phyloP scores from a whole-genome alignment of 208 protist genomes.

The Trypanosoma theileri region DNA sequence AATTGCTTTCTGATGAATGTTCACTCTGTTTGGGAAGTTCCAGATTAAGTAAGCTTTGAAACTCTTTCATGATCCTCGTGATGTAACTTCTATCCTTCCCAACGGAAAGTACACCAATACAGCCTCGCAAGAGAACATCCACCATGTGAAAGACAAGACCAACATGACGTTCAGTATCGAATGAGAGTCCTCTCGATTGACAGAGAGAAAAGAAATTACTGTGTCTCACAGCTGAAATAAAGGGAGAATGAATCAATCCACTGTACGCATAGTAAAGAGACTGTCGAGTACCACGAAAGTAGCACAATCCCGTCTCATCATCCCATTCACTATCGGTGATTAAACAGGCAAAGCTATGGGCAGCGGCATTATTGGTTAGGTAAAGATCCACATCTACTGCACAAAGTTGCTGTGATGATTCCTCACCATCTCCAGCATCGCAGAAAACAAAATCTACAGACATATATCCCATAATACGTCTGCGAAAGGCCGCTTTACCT shows the following conservation, averaged over 20 bases:
- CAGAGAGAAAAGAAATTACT: slow-evolving; percentile 84
- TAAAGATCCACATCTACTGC: slow-evolving; percentile 90
- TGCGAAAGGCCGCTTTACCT: slow-evolving; percentile 66
- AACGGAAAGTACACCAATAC: slow-evolving; percentile 80
- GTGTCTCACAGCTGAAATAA: slow-evolving; percentile 80
- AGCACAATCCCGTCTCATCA: slow-evolving; percentile 28
- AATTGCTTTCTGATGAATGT: slow-evolving; percentile 84
- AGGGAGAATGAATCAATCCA: slow-evolving; percentile 88
- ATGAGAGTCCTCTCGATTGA: slow-evolving; percentile 63
- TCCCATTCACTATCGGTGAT: slow-evolving; percentile 48
- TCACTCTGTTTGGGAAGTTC: slow-evolving; percentile 87
- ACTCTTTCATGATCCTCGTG: slow-evolving; percentile 59
- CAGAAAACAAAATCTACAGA: slow-evolving; percentile 87
- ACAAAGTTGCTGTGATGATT: slow-evolving; percentile 50
- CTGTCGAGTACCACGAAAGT: background rate
- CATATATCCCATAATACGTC: slow-evolving; percentile 86
- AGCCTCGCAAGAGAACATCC: slow-evolving; percentile 77
- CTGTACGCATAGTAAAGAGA: slow-evolving; percentile 81
- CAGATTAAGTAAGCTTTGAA: slow-evolving; percentile 79
- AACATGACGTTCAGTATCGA: slow-evolving; percentile 45
- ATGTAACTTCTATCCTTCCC: slow-evolving; percentile 37
- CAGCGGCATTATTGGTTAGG: slow-evolving; percentile 77
- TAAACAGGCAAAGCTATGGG: slow-evolving; percentile 60
- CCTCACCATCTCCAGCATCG: slow-evolving; percentile 10
- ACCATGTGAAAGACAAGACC: slow-evolving; percentile 89